phyloP scores from a whole-genome alignment of 2,329 filamentous ascomycete species.

The Paracorniculantispora psalliotae region DNA sequence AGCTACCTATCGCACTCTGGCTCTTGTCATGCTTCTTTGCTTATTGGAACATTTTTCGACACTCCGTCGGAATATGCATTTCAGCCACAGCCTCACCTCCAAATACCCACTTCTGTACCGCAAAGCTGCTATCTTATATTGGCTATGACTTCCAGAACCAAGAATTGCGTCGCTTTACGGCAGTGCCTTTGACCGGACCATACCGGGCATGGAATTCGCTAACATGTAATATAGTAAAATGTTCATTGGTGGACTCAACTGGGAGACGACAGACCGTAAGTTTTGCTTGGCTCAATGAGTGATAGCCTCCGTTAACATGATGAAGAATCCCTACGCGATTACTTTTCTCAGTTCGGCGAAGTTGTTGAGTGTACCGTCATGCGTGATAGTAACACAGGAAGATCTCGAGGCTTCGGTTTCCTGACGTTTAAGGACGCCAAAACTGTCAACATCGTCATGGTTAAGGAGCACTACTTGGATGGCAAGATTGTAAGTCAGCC shows the following conservation, averaged over 20 bases:
- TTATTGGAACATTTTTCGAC: not conserved
- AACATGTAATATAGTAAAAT: constrained; percentile 67
- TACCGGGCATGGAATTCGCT: not conserved
- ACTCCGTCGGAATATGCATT: not conserved
- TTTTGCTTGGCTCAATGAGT: constrained; percentile 15
- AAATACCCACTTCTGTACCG: not conserved
- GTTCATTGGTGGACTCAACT: constrained; percentile 98
- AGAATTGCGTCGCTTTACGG: not conserved
- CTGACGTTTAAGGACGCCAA: constrained; percentile 96
- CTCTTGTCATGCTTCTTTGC: not conserved
- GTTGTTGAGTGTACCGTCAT: constrained; percentile 99
- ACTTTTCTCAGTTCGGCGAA: constrained; percentile 97
- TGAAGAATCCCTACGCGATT: constrained; percentile 89
- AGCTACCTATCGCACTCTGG: not conserved
- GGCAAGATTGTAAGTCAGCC: constrained; percentile 80
- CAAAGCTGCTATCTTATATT: not conserved
- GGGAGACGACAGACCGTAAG: constrained; percentile 98
- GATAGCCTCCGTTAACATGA: not conserved
- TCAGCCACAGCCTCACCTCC: not conserved
- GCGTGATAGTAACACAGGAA: constrained; percentile 88
- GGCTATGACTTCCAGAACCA: not conserved
- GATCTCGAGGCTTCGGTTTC: constrained; percentile 94
- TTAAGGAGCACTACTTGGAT: constrained; percentile 97
- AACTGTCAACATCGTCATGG: constrained; percentile 98
- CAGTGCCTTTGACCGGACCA: not conserved